Base-by-base conservation (phyloP, 192 early-diverging fungal genomes). In the Backusella sp. region DNA sequence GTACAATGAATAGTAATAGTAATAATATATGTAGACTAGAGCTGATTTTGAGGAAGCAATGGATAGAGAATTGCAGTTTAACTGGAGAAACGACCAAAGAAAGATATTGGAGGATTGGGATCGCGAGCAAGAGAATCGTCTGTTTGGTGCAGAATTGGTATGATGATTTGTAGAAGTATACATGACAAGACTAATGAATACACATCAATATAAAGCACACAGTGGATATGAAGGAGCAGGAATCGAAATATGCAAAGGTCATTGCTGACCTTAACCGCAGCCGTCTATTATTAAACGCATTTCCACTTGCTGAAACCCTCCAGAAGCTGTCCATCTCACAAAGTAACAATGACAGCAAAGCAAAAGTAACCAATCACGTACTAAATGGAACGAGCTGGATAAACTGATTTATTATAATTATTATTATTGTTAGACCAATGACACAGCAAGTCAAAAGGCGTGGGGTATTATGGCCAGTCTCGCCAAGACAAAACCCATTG, bases 31-130 rank as follows among this genome's bases (percentile, higher is more conserved):
- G 14, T 46, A 71, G 70, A 28, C 70, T 28, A 44, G 42, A 71
- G 42, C 49, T 12, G 39, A 71, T 32, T 23, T 71, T 6, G 23
- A 42, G 21, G 41, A 71, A 7, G 36, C 39, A 8, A 46, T 71
- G 21, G 70, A 71, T 9, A 30, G 26, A 30, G 39, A 44, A 46
- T 71, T 71, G 49, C 42, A 71, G 21, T n/a, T 23, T 42, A 70
- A 70, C 14, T 71, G 70, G 41, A 71, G 44, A 49, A 41, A 71
- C 26, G 35, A 41, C 14, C 70, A 41, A 42, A 41, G 70, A 28
- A 71, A n/a, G 26, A 46, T 71, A 28, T 49, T 71, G 19, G 70
- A 71, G 17, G 44, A 71, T 30, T 71, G 70, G 70, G 70, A 71
- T 32, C 14, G 42, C 6, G 70, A 71, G 15, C 70, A 71, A 32